Evolutionary conservation across 331 rosid genomes (phyloP), one percentile per base, ranked within the genome.

Genomic region (Acacia pycnantha): DNA sequence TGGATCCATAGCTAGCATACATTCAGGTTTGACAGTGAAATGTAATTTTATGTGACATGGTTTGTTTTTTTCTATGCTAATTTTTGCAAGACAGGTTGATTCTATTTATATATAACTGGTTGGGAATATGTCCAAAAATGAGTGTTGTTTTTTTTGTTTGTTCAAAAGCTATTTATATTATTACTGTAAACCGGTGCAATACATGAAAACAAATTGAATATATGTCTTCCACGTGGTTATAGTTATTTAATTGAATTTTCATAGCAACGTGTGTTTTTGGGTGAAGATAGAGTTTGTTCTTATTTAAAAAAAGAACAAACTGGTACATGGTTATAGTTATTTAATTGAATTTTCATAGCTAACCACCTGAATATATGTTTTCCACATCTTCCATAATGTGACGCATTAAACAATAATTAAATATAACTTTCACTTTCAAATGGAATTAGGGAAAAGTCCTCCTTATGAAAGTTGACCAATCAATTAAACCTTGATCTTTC

Each of bases 1-100:
- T 84, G 74, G 86, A 84, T 71, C 84, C 77, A 22, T 71, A 79
- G 86, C 80, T 78, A 70, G 82, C 69, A 74, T 46, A 35, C 79
- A 44, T 79, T 85, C 79, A 77, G 74, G 69, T 59, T 81, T 62
- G 87, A 78, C 47, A 8, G 70, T 74, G 44, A 46, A 76, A 71
- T 65, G 84, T 76, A 64, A 70, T 62, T 61, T 87, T 31, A 64
- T 47, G n/a, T 18, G 86, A 87, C 82, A 62, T 81, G 77, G 40
- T 70, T 73, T 69, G 5, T 75, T 70, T 74, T 75, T 43, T 46
- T 53, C 29, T 31, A 47, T 75, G 61, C 77, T 33, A 51, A 51
- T 80, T 68, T 77, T 79, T 73, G 47, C 26, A 22, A 72, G 66
- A 83, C 80, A 68, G 67, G 35, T 66, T 79, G 67, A 6, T 44